Conservation (phyloP, 1,284 basidiomycete species). For the Ustilago vetiveriae region DNA sequence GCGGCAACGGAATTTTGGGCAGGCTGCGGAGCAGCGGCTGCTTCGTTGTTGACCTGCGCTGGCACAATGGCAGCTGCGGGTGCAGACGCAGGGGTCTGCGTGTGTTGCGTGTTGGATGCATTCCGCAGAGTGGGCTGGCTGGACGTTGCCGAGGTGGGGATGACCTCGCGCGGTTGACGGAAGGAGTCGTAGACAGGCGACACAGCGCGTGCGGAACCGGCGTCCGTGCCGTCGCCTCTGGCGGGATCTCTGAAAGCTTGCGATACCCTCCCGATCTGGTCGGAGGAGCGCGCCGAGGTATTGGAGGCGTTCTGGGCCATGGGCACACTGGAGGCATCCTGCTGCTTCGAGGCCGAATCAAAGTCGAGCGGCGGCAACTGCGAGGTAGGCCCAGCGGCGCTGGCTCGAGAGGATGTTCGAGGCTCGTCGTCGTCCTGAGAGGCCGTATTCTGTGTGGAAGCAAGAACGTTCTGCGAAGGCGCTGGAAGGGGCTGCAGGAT, state of each 20-base stretch:
- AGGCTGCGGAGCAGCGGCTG: constrained; percentile 5
- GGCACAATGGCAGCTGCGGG: constrained; percentile 14
- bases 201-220: constrained; percentile 4
- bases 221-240: constrained; percentile 12
- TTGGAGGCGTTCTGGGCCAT: constrained; percentile 1
- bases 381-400: constrained; percentile 16
- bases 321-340: neutral
- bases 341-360: constrained; percentile 15
- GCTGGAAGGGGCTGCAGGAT: constrained; percentile 62
- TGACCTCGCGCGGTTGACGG: constrained; percentile 14
- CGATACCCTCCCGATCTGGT: constrained; percentile 10
- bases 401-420: constrained; percentile 18
- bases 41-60: constrained; percentile 14
- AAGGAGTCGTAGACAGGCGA: constrained; percentile 21
- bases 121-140: constrained; percentile 1
- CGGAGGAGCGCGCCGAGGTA: constrained; percentile 7
- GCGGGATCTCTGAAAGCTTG: constrained; percentile 28
- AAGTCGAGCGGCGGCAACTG: constrained; percentile 53
- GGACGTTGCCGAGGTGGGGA: constrained; percentile 12
- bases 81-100: constrained; percentile 8
- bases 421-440: constrained; percentile 6
- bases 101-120: constrained; percentile 1
- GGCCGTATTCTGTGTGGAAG: neutral
- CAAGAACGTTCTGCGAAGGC: constrained; percentile 30
- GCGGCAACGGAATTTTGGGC: constrained; percentile 10